Evolutionary conservation across 2,329 filamentous ascomycete species (phyloP), one percentile per base, ranked within the genome.

Genomic region (Byssochlamys sp.): DNA sequence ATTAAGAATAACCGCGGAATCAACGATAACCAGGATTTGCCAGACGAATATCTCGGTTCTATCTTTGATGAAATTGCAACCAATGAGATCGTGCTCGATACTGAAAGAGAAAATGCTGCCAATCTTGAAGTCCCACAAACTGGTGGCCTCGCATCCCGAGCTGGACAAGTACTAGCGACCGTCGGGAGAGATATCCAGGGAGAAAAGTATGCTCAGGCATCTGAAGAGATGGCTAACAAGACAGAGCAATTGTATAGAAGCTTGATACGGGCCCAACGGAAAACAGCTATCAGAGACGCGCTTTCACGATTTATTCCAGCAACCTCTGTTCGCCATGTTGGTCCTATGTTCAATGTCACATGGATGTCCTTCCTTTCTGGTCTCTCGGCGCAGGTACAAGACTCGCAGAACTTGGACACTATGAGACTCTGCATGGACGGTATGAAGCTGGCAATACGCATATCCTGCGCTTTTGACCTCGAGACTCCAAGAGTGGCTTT

Each of bases 361-460:
- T 99, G 94, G 94, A 99, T 97, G 92, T 96, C 92, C 9, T 95
- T 96, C 73, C 88, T 99, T 67, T 97, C 92, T 4, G 91, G 91
- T 0, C 81, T 99, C 27, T 96, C 92, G 1, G 91, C 89, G 54
- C 89, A 95, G 64, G 91, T 94, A 71, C 94, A 97, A 66, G 91
- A 96, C 69, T 88, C 90, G 0, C 89, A 95, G 64, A 96, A 96
- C 67, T 79, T 96, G 3, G 91, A 96, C 63, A 89, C 94, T 14
- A 91, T 96, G 71, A 90, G 87, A 69, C 76, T 96, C 5, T 99
- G 94, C 67, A 87, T 99, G 67, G 92, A 99, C 68, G 94, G 94
- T 2, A 90, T 97, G 80, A 95, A 91, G 71, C 81, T 99, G 58
- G 91, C 94, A 0, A 95, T 95, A 58, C 88, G 89, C 56, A 94